Evolutionary conservation across 371 early-diverging fungal species (phyloP), one percentile per base, ranked within the genome.

Genomic region (Apophysomyces ossiformis): DNA sequence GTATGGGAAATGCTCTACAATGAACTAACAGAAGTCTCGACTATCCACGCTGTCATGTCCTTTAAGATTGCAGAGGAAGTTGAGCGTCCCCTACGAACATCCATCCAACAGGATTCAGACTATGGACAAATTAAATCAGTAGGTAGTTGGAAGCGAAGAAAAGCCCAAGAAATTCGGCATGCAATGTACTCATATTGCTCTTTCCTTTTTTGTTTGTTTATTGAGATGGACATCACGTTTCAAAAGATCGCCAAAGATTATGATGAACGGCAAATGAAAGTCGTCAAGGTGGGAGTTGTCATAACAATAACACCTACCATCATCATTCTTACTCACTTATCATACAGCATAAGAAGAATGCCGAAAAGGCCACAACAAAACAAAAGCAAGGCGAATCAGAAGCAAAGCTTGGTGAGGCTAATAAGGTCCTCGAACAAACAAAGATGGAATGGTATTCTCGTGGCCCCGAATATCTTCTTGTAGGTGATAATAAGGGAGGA

Each of bases 1-100:
- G 50, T 71, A 37, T 84, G 83, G 83, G 80, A 81, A 38, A 76
- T 74, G 60, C 68, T 85, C 43, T 75, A 72, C 37, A 69, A 81
- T 18, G 85, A 85, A 67, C 39, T 83, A 1, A 66, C 65, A 8
- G 80, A 82, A 62, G 47, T 82, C 18, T 75, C 83, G 4, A 73
- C 74, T 9, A 74, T 81, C 38, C 85, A 85, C 60, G 72, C 76
- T 11, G 77, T 74, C 37, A 61, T 81, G 66, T 68, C 83, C n/a
- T 65, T 72, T 18, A 71, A 71, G 32, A 81, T 82, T 47, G 57
- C 72, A 1, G 80, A 79, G 38, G 83, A 85, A 38, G 67, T 82
- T 62, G 85, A 85, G 65, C 66, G 71, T 21, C 78, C 81, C 0
- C 50, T 85, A 47, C 72, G 85, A 44, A 59, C 72, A 16, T 54